Evolutionary conservation across 2,329 filamentous ascomycete genomes (phyloP).

Genomic region (Ophiostoma himal-ulmi): DNA sequence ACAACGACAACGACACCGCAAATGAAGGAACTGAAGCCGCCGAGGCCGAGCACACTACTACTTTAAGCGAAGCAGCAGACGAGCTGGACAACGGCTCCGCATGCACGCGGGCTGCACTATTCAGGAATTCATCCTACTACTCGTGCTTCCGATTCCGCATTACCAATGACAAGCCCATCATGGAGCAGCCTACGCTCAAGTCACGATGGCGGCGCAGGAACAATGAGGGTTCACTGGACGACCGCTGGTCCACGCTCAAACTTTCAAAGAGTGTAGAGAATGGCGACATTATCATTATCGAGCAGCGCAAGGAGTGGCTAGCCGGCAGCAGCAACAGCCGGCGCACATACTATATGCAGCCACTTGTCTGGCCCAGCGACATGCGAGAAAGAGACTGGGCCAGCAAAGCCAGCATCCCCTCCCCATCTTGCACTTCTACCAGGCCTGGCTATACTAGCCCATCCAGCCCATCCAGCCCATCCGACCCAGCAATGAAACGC

Average conservation of each 20-base stretch:
- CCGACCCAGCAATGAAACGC: background rate
- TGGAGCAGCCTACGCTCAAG: conserved; percentile 41
- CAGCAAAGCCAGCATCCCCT: background rate
- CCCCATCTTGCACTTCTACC: background rate
- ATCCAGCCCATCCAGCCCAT: background rate
- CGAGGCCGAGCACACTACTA: background rate
- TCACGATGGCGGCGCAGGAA: conserved; percentile 61
- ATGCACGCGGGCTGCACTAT: background rate
- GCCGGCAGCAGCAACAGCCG: conserved; percentile 47
- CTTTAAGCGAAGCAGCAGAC: background rate
- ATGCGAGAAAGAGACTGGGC: background rate
- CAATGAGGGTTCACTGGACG: conserved; percentile 64
- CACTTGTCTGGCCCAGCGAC: conserved; percentile 36
- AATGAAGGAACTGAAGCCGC: too few relatives aligned
- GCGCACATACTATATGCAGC: conserved; percentile 60
- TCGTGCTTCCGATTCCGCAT: conserved; percentile 60
- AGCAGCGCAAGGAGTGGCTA: conserved; percentile 64
- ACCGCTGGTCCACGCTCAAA: conserved; percentile 64
- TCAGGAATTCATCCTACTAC: conserved; percentile 51
- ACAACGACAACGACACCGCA: background rate
- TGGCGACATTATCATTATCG: conserved; percentile 55
- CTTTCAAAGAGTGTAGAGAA: conserved; percentile 56
- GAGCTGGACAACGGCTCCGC: background rate
- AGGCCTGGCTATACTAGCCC: too few relatives aligned
- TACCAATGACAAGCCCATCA: conserved; percentile 31